Conservation (phyloP, 2,329 filamentous ascomycete genomes). For the Colletotrichum cordylinicola region DNA sequence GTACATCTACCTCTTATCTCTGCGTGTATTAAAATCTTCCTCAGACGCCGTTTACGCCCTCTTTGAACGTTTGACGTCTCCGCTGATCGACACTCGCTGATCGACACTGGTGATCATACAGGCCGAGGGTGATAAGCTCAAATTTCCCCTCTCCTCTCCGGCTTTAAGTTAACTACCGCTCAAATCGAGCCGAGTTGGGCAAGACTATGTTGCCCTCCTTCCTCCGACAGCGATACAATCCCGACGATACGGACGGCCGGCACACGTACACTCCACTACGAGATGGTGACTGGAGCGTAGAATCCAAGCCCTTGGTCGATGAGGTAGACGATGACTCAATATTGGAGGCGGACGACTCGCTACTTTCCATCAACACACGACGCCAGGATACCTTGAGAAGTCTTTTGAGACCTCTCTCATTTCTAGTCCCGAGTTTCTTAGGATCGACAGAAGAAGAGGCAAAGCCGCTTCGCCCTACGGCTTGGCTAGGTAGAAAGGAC, state of each 20-base stretch:
- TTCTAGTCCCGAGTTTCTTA: neutral
- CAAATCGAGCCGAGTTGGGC: neutral
- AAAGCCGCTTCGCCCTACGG: neutral
- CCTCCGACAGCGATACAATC: neutral
- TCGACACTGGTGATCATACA: neutral
- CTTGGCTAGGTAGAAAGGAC: neutral
- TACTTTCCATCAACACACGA: neutral
- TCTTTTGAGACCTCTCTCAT: neutral
- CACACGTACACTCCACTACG: neutral
- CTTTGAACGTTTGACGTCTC: neutral
- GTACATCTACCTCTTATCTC: neutral
- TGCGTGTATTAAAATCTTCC: rapidly evolving
- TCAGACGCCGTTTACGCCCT: neutral
- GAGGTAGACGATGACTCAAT: neutral
- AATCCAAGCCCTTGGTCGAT: neutral
- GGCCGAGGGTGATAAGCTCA: neutral
- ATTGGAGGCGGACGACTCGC: neutral
- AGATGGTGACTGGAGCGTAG: neutral
- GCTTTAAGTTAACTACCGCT: neutral
- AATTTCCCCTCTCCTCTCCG: neutral
- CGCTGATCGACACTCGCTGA: neutral
- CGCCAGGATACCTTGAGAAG: neutral
- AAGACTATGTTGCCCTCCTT: neutral
- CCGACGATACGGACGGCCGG: neutral
- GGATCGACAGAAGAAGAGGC: neutral